Evolutionary conservation across 495 filamentous ascomycete species (phyloP).

Genomic region (Neurospora sp.): DNA sequence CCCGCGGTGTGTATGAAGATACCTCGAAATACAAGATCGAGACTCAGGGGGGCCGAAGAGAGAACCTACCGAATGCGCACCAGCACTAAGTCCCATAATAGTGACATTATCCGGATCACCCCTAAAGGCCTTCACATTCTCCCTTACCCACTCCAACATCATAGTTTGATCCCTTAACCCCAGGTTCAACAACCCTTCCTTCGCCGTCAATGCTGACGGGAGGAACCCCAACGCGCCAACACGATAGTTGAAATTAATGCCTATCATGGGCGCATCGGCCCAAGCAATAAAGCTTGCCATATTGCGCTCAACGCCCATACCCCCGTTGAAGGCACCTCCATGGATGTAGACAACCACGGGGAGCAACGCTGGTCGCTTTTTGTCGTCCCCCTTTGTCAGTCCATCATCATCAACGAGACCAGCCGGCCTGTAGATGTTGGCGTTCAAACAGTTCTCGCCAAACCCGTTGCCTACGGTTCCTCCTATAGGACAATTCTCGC

Average conservation of each 20-base stretch:
- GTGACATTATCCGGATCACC: slow-evolving; percentile 55
- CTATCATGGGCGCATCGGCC: slow-evolving; percentile 41
- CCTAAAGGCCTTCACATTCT: slow-evolving; percentile 50
- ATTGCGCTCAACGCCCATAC: slow-evolving; percentile 30
- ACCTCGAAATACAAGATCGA: neutral
- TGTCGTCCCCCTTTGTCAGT: slow-evolving; percentile 1
- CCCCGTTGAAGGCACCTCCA: slow-evolving; percentile 44
- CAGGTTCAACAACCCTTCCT: slow-evolving; percentile 50
- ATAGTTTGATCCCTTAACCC: slow-evolving; percentile 60
- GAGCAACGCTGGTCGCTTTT: slow-evolving; percentile 23
- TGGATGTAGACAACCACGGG: slow-evolving; percentile 52
- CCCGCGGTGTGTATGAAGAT: neutral
- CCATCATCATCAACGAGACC: slow-evolving; percentile 17
- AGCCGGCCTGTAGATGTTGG: slow-evolving; percentile 38
- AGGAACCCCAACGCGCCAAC: slow-evolving; percentile 60
- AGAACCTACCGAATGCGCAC: slow-evolving; percentile 48
- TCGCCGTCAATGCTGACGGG: slow-evolving; percentile 39
- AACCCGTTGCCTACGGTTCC: slow-evolving; percentile 15
- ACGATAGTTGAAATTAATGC: slow-evolving; percentile 60
- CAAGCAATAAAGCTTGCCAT: slow-evolving; percentile 45
- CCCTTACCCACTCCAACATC: slow-evolving; percentile 53
- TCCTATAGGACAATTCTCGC: slow-evolving; percentile 31
- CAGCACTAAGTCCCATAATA: slow-evolving; percentile 56
- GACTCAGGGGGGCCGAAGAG: neutral
- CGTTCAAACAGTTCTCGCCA: slow-evolving; percentile 42